Evolutionary conservation across 1,284 basidiomycete species (phyloP).

Genomic region (Chalciporus sp.): DNA sequence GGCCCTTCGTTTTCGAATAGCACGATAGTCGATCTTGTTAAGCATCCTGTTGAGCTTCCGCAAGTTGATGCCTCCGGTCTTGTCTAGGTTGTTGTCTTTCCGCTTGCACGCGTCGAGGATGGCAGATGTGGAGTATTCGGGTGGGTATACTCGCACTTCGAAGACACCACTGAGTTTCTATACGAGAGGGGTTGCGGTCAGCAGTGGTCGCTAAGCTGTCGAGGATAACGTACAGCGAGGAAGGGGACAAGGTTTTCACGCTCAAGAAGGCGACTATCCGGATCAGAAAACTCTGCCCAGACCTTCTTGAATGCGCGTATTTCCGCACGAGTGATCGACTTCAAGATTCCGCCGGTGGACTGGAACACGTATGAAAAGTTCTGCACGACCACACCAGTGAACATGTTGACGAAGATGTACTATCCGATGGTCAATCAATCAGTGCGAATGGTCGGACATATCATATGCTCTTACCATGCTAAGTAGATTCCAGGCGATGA

Average conservation of each 20-base stretch:
- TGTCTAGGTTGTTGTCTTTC: constrained; percentile 32
- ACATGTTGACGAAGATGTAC: constrained; percentile 97
- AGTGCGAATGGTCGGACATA: neutral
- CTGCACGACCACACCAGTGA: constrained; percentile 95
- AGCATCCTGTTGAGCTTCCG: constrained; percentile 62
- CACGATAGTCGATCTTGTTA: constrained; percentile 62
- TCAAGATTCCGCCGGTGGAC: constrained; percentile 72
- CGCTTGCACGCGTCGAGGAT: constrained; percentile 54
- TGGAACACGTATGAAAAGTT: constrained; percentile 98
- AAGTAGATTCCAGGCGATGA: constrained; percentile 95
- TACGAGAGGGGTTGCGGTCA: neutral
- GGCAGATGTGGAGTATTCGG: constrained; percentile 61
- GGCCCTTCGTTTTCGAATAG: constrained; percentile 66
- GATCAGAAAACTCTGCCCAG: constrained; percentile 86
- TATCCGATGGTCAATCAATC: constrained; percentile 32
- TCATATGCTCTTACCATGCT: constrained; percentile 76
- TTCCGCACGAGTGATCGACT: constrained; percentile 84
- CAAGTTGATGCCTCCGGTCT: constrained; percentile 63
- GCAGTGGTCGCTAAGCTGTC: neutral
- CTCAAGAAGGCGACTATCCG: constrained; percentile 80
- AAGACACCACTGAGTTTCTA: constrained; percentile 82
- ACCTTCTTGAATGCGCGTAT: constrained; percentile 94
- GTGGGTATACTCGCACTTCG: constrained; percentile 83
- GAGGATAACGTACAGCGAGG: constrained; percentile 64
- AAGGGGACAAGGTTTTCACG: constrained; percentile 77